phyloP scores from a whole-genome alignment of 805 yeast genomes.

The Nakazawaea wyomingensis region DNA sequence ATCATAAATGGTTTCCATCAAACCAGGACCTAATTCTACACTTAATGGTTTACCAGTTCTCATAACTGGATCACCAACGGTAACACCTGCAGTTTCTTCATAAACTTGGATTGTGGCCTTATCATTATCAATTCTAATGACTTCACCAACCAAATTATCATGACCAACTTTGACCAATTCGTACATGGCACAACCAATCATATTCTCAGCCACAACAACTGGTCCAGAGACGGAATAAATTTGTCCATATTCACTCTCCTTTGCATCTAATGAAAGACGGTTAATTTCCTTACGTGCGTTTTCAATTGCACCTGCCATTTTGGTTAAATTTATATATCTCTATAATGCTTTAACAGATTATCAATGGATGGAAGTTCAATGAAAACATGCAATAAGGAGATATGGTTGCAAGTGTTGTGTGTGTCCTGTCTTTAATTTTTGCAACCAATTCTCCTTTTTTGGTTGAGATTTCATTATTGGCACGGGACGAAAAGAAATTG shows the following conservation, averaged over 20 bases:
- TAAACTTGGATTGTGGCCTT: conserved; percentile 98
- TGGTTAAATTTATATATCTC: not conserved
- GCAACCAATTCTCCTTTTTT: not conserved
- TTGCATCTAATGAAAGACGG: conserved; percentile 70
- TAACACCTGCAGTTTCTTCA: conserved; percentile 99
- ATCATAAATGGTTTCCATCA: conserved; percentile 98
- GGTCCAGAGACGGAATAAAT: conserved; percentile 98
- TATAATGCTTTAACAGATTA: not conserved
- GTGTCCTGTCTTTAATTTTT: not conserved
- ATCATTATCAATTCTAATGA: conserved; percentile 92
- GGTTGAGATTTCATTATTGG: conserved; percentile 1
- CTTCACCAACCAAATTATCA: conserved; percentile 95
- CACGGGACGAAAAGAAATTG: not conserved
- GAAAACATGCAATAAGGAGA: not conserved
- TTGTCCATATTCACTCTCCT: conserved; percentile 78
- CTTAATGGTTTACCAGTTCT: conserved; percentile 99
- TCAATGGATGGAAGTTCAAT: not conserved
- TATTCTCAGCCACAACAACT: conserved; percentile 94
- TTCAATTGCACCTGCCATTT: conserved; percentile 90
- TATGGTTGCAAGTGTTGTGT: not conserved
- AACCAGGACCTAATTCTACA: conserved; percentile 98
- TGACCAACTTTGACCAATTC: conserved; percentile 98
- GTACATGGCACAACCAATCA: conserved; percentile 99
- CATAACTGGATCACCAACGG: conserved; percentile 97
- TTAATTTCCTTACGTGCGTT: conserved; percentile 93